These are phyloP conservation scores for Tulasnella sp. DNA, from an alignment of 768 basidiomycete genomes.

Conservation along the genomic window DNA sequence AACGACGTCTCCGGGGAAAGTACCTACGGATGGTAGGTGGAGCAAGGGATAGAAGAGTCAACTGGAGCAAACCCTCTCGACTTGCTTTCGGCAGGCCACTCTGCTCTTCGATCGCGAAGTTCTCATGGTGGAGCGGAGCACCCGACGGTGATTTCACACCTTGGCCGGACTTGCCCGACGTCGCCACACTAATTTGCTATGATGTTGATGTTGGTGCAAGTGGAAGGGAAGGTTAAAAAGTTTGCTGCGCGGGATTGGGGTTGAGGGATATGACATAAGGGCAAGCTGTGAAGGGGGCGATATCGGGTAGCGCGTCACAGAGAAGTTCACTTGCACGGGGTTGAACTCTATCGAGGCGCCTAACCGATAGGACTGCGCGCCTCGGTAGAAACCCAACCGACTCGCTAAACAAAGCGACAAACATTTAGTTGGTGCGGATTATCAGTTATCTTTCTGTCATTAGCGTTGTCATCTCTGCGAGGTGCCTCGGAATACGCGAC, in stretches of 20 bases:
- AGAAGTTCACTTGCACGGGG: background rate
- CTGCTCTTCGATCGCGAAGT: background rate
- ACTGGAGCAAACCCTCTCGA: slow-evolving; percentile 8
- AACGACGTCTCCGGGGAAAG: slow-evolving; percentile 4
- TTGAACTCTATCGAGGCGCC: background rate
- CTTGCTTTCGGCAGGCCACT: background rate
- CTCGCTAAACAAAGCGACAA: background rate
- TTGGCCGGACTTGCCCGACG: background rate
- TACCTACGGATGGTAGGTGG: background rate
- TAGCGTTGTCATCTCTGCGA: background rate
- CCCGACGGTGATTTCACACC: background rate
- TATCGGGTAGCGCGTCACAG: background rate
- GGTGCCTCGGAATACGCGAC: background rate
- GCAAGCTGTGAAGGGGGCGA: background rate
- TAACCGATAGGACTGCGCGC: background rate
- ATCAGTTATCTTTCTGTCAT: background rate
- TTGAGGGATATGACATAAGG: background rate
- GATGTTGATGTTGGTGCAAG: background rate
- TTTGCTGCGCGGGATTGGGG: background rate
- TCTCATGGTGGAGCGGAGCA: background rate
- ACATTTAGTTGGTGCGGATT: background rate
- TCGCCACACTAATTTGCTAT: background rate
- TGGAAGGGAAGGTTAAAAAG: background rate
- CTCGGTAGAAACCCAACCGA: background rate
- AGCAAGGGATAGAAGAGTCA: background rate